Conservation (phyloP, 1,139 yeast genomes). For the Sugiyamaella xylanicola region DNA sequence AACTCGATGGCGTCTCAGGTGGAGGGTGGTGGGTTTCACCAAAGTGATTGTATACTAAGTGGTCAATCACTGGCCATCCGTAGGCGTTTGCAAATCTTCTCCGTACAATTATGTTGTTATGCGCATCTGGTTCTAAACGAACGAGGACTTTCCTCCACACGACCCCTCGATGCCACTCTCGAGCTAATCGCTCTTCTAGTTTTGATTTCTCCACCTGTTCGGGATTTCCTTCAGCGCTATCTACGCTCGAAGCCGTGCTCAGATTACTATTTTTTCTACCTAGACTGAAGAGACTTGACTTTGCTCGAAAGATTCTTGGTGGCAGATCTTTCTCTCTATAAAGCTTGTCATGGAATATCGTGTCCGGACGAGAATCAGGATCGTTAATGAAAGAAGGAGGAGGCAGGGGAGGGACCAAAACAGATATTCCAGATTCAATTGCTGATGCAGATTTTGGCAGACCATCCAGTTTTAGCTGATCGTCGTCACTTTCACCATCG, state of each 20-base stretch:
- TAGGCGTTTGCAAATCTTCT: slow-evolving; percentile 89
- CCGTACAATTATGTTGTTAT: slow-evolving; percentile 87
- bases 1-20: slow-evolving; percentile 7
- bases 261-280: slow-evolving; percentile 26
- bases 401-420: slow-evolving; percentile 87
- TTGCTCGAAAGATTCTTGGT: slow-evolving; percentile 41
- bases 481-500: slow-evolving; percentile 32
- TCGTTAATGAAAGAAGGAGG: slow-evolving; percentile 67
- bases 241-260: slow-evolving; percentile 6
- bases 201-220: slow-evolving; percentile 44
- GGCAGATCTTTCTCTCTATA: slow-evolving; percentile 72
- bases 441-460: slow-evolving; percentile 73
- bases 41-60: slow-evolving; percentile 71
- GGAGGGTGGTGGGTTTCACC: slow-evolving; percentile 19
- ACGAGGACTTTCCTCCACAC: slow-evolving; percentile 93
- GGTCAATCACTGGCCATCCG: slow-evolving; percentile 94
- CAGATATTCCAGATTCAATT: slow-evolving; percentile 77
- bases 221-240: slow-evolving; percentile 4
- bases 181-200: slow-evolving; percentile 81
- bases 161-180: slow-evolving; percentile 84
- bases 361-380: slow-evolving; percentile 56
- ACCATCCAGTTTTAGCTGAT: slow-evolving; percentile 25
- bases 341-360: slow-evolving; percentile 76
- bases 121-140: slow-evolving; percentile 88
- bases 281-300: slow-evolving; percentile 10